Base-by-base conservation (phyloP, 2,329 filamentous ascomycete genomes). In the Aspergillus sp. region DNA sequence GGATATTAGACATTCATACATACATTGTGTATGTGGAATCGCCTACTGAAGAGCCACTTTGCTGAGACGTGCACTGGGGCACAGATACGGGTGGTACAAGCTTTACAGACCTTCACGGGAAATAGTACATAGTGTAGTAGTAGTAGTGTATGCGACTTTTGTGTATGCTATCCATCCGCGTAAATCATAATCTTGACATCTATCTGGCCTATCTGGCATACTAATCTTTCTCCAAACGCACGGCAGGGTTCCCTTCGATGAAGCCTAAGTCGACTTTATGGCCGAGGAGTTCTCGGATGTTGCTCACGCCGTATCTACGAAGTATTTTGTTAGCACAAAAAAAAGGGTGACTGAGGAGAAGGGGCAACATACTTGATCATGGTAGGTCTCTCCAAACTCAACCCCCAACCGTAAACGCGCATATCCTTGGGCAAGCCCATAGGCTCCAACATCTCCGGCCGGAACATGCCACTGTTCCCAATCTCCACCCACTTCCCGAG, bases 401-500 rank as follows among this genome's bases (percentile, higher is more conserved):
- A 72, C 34, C 93, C 93, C 79, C 89, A 97, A 32, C 93, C 93
- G 65, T 95, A 97, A 7, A 96, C 90, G 52, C 86, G 77, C 81
- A 97, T 82, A 61, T 95, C 86, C 71, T 84, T 88, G 27, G 90
- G 90, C 61, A 97, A 70, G 32, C 91, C 91, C 90, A 96, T 95
- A 4, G 89, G 77, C 71, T 95, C 86, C 62, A 96, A 70, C 91
- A 97, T 96, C 72, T 98, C 93, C 1, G 93, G 90, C 56, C 93
- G 79, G 82, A 98, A 98, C 90, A 98, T 97, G 53, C 93, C 93
- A 59, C 85, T 91, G 74, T 98, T 97, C 50, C 93, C 93, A 64
- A 97, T 97, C 73, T 97, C 93, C 28, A 97, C 88, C 73, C 94
- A 85, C 75, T 94, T 94, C 60, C 81, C 81, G 43, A 96, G 74